phyloP scores from a whole-genome alignment of 345 rosid genomes.

The Toxicodendron radicans region DNA sequence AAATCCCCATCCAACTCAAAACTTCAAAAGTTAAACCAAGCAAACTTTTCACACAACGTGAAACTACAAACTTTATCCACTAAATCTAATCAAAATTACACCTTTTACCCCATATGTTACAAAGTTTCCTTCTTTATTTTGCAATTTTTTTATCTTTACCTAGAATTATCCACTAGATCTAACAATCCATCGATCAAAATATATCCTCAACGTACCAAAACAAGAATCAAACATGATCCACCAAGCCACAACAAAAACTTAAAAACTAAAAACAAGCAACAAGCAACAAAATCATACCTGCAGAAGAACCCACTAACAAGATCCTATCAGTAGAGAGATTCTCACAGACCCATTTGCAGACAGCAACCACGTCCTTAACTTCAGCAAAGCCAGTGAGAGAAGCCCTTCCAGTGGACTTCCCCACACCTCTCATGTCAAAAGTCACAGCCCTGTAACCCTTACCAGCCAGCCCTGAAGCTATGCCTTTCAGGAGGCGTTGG shows the following conservation, averaged over 20 bases:
- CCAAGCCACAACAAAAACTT: not conserved
- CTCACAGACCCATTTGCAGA: slow-evolving; percentile 70
- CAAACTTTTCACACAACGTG: too few species aligned
- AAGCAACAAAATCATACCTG: slow-evolving; percentile 44
- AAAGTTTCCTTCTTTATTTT: too few species aligned
- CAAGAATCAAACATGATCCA: not conserved
- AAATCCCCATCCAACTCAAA: too few species aligned
- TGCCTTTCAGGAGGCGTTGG: slow-evolving; percentile 71
- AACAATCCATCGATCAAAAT: slow-evolving; percentile 8
- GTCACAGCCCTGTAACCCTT: slow-evolving; percentile 69
- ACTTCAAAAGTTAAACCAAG: too few species aligned
- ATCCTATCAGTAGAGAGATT: slow-evolving; percentile 56
- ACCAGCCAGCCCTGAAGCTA: slow-evolving; percentile 61
- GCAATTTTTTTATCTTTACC: too few species aligned
- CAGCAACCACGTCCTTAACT: slow-evolving; percentile 79
- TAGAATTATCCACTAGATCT: slow-evolving; percentile 27
- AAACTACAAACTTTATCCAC: too few species aligned
- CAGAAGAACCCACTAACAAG: slow-evolving; percentile 87
- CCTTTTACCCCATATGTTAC: too few species aligned
- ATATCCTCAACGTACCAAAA: slow-evolving; percentile 9
- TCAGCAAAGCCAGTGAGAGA: slow-evolving; percentile 85
- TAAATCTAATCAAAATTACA: not conserved
- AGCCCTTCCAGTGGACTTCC: slow-evolving; percentile 79
- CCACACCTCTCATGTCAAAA: slow-evolving; percentile 92
- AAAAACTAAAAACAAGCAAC: not conserved